Evolutionary conservation across 768 basidiomycete species (phyloP).

Genomic region (Phaeotremella skinneri): DNA sequence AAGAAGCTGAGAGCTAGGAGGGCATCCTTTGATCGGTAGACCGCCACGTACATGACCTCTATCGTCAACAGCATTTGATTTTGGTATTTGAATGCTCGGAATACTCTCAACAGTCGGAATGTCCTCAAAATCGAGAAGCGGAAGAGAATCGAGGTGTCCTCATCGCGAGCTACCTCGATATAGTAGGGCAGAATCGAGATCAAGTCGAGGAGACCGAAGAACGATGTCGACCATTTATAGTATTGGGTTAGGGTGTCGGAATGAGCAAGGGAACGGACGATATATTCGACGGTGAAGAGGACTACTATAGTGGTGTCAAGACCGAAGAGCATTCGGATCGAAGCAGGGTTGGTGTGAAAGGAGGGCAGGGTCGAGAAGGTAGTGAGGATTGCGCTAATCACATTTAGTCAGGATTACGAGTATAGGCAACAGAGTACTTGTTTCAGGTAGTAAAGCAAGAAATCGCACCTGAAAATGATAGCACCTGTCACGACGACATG

Average conservation of each 20-base stretch:
- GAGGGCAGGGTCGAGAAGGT: conserved; percentile 51
- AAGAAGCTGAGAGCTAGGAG: conserved; percentile 84
- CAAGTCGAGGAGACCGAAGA: conserved; percentile 81
- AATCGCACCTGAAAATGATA: conserved; percentile 59
- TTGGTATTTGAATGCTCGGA: conserved; percentile 76
- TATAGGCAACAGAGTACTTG: not conserved
- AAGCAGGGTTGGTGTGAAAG: conserved; percentile 55
- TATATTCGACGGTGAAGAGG: conserved; percentile 77
- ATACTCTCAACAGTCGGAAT: conserved; percentile 83
- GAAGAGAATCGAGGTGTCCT: conserved; percentile 85
- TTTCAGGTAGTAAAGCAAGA: not conserved
- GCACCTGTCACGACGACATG: conserved; percentile 69
- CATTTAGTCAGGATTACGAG: not conserved
- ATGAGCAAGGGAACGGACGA: conserved; percentile 56
- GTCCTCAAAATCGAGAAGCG: conserved; percentile 87
- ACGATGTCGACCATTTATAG: conserved; percentile 53
- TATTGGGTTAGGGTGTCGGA: conserved; percentile 68
- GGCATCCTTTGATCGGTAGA: conserved; percentile 80
- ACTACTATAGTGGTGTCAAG: conserved; percentile 79
- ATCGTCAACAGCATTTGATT: conserved; percentile 58
- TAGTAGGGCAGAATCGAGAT: conserved; percentile 86
- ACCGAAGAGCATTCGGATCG: conserved; percentile 76
- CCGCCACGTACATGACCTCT: conserved; percentile 74
- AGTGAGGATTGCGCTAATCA: conserved; percentile 47
- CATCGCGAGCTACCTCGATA: conserved; percentile 74